phyloP scores from a whole-genome alignment of 495 filamentous ascomycete genomes.

The Pseudomonodictys pantanalensis region DNA sequence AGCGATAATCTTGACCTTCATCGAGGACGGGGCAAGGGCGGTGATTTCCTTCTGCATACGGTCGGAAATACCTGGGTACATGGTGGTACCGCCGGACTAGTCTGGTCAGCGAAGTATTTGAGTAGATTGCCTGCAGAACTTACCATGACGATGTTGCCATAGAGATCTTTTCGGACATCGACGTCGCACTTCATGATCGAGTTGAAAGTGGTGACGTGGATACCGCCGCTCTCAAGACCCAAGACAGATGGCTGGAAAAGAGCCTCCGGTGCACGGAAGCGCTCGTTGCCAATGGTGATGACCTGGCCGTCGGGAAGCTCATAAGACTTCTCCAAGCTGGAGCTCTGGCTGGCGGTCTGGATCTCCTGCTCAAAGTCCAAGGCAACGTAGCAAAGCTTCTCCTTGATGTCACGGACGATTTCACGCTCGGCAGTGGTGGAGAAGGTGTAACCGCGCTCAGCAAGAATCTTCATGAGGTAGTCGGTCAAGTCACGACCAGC shows the following conservation, averaged over 20 bases:
- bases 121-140: conserved; percentile 38
- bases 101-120: conserved; percentile 11
- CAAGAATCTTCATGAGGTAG: conserved; percentile 99
- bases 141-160: conserved; percentile 99
- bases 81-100: conserved; percentile 96
- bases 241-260: conserved; percentile 98
- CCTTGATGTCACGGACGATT: conserved; percentile 99
- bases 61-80: conserved; percentile 99
- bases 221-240: conserved; percentile 96
- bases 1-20: conserved; percentile 80
- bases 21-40: conserved; percentile 93
- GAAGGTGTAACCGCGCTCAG: conserved; percentile 98
- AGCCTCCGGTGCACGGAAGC: conserved; percentile 98
- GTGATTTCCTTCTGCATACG: conserved; percentile 99
- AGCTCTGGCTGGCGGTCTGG: conserved; percentile 97
- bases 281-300: conserved; percentile 99
- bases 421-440: conserved; percentile 99
- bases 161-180: conserved; percentile 98
- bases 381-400: conserved; percentile 99
- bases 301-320: conserved; percentile 99
- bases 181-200: conserved; percentile 99
- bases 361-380: conserved; percentile 99
- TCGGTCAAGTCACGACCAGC: conserved; percentile 99
- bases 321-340: conserved; percentile 98
- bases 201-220: conserved; percentile 99